phyloP scores from a whole-genome alignment of 1,139 yeast species.

The Pichia sp. region DNA sequence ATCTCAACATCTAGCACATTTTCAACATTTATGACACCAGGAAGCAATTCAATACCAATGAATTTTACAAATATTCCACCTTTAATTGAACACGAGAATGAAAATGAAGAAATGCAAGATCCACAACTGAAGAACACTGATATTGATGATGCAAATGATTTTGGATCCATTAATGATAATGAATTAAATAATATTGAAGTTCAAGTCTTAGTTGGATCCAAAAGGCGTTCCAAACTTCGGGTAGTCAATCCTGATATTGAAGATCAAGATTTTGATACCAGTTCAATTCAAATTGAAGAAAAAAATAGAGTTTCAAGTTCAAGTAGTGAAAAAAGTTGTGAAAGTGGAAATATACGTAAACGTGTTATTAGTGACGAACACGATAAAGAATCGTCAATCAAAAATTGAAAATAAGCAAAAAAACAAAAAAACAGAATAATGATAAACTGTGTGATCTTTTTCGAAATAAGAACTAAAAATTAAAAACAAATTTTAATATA shows the following conservation, averaged over 20 bases:
- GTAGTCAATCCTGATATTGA: slow-evolving; percentile 51
- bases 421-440: no score
- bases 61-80: not conserved
- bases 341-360: slow-evolving; percentile 7
- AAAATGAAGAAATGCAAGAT: not conserved
- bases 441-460: not conserved
- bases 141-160: not conserved
- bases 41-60: not conserved
- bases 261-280: not conserved
- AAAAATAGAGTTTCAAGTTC: slow-evolving; percentile 14
- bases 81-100: not conserved
- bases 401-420: not conserved
- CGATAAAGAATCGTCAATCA: not conserved
- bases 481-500: no score
- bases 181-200: slow-evolving; percentile 51
- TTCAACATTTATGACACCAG: not conserved
- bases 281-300: not conserved
- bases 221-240: slow-evolving; percentile 54
- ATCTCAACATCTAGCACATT: slow-evolving; percentile 1
- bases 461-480: not conserved
- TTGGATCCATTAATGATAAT: slow-evolving; percentile 23
- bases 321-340: slow-evolving; percentile 8
- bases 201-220: slow-evolving; percentile 69
- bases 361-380: slow-evolving; percentile 13
- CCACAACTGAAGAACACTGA: not conserved